Conservation (phyloP, 768 basidiomycete species). For the Pulveroboletus ravenelii region DNA sequence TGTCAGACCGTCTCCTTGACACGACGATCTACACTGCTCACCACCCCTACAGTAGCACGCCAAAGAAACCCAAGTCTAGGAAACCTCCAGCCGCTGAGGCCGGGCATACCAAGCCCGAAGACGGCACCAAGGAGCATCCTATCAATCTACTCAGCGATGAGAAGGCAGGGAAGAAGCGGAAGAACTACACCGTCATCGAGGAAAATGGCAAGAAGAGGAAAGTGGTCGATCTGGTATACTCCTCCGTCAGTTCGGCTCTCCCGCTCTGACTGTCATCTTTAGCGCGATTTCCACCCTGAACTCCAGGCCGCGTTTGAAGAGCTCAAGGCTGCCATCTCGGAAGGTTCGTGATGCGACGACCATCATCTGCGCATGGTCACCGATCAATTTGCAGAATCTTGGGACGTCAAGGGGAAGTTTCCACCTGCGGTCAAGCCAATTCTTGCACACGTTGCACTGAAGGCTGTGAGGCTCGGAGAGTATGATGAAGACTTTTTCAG, state of each 20-base stretch:
- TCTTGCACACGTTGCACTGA: constrained; percentile 64
- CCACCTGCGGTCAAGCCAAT: constrained; percentile 73
- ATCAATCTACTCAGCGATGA: constrained; percentile 42
- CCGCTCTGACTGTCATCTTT: neutral
- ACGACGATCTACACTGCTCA: constrained; percentile 7
- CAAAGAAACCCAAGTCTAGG: constrained; percentile 71
- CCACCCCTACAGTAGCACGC: constrained; percentile 38
- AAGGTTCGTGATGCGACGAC: constrained; percentile 36
- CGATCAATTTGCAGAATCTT: constrained; percentile 50
- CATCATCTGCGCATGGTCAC: neutral
- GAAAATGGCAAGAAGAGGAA: constrained; percentile 70
- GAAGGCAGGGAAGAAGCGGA: constrained; percentile 46
- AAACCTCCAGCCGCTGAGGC: constrained; percentile 33
- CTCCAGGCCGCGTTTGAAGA: constrained; percentile 57
- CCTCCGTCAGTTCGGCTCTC: neutral
- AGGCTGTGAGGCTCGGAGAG: constrained; percentile 78
- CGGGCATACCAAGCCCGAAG: constrained; percentile 26
- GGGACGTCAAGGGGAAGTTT: constrained; percentile 85
- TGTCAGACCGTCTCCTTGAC: constrained; percentile 29
- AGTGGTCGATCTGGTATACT: constrained; percentile 58
- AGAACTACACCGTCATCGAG: constrained; percentile 46
- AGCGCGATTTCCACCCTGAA: constrained; percentile 69
- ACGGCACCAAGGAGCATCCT: constrained; percentile 49
- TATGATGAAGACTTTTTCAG: constrained; percentile 93
- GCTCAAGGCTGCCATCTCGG: constrained; percentile 55